These are phyloP conservation scores for Toxicodendron radicans DNA, from an alignment of 345 rosid species.

Conservation along the genomic window DNA sequence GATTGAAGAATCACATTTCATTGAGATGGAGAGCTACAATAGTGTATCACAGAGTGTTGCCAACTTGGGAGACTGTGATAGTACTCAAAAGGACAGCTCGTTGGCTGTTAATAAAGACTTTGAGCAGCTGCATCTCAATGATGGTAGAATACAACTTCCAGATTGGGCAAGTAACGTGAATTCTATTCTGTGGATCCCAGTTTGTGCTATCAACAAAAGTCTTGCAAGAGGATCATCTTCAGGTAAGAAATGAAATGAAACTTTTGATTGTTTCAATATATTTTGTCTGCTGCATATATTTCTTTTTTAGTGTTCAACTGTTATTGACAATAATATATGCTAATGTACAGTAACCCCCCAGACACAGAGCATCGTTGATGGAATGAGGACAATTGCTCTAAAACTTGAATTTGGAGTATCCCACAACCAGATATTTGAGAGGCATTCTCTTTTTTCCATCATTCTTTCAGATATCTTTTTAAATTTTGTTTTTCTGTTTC, in stretches of 20 bases:
- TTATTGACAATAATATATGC: slow-evolving; percentile 6
- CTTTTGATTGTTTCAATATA: slow-evolving; percentile 21
- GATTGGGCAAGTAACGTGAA: slow-evolving; percentile 80
- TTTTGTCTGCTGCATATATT: slow-evolving; percentile 13
- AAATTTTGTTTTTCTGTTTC: slow-evolving; percentile 12
- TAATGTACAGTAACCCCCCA: slow-evolving; percentile 57
- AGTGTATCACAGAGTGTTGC: slow-evolving; percentile 31
- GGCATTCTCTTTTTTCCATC: slow-evolving; percentile 39
- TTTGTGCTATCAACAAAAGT: slow-evolving; percentile 68
- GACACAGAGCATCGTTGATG: slow-evolving; percentile 79
- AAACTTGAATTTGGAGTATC: slow-evolving; percentile 92
- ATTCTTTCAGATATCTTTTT: slow-evolving; percentile 5
- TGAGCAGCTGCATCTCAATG: slow-evolving; percentile 56
- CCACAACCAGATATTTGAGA: slow-evolving; percentile 90
- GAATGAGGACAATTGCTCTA: slow-evolving; percentile 96
- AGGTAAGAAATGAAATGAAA: slow-evolving; percentile 47
- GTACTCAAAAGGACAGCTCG: slow-evolving; percentile 32
- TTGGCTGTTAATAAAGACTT: slow-evolving; percentile 42
- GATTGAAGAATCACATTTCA: slow-evolving; percentile 67
- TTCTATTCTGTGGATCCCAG: slow-evolving; percentile 90
- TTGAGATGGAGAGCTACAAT: slow-evolving; percentile 79
- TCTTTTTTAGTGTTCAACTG: slow-evolving; percentile 16
- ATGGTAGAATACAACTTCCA: slow-evolving; percentile 74
- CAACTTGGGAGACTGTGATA: slow-evolving; percentile 27
- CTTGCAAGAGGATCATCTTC: slow-evolving; percentile 89